Percentiles rank a stretch among this genome's conserved stretches.
Evolutionary conservation across 768 basidiomycete genomes (phyloP).

Genomic region (Suillus fuscotomentosus): DNA sequence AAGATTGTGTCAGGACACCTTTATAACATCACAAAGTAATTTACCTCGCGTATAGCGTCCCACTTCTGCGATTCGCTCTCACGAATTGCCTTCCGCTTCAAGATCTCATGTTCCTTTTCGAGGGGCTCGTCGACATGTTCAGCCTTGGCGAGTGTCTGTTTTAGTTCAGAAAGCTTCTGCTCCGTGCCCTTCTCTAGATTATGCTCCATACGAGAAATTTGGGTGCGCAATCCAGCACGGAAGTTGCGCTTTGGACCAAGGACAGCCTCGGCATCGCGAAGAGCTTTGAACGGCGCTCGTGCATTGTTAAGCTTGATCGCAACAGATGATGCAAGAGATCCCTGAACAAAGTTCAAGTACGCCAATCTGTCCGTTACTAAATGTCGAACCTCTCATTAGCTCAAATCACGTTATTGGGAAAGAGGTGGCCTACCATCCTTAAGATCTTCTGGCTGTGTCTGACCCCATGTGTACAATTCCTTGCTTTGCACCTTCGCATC

Average conservation of each 20-base stretch:
- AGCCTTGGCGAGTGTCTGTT: constrained; percentile 63
- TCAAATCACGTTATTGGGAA: constrained; percentile 5
- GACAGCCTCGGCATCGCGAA: constrained; percentile 67
- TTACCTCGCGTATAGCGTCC: constrained; percentile 79
- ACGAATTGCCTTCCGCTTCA: constrained; percentile 73
- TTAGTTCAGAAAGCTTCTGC: constrained; percentile 67
- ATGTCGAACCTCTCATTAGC: not conserved
- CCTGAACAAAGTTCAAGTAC: constrained; percentile 77
- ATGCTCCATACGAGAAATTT: constrained; percentile 66
- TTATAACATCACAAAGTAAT: constrained; percentile 4
- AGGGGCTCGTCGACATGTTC: constrained; percentile 59
- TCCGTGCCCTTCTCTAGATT: constrained; percentile 64
- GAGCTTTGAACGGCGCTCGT: constrained; percentile 63
- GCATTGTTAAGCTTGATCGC: constrained; percentile 62
- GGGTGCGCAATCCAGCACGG: constrained; percentile 54
- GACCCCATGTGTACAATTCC: constrained; percentile 85
- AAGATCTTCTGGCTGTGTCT: constrained; percentile 65
- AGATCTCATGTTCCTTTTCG: constrained; percentile 69
- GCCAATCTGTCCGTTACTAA: constrained; percentile 79
- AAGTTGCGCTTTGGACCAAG: constrained; percentile 61
- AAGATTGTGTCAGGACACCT: not conserved
- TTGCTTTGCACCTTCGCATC: constrained; percentile 76
- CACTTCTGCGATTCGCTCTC: constrained; percentile 79
- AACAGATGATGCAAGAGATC: constrained; percentile 60
- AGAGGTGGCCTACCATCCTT: constrained; percentile 60